These are phyloP conservation scores for Trametes gibbosa DNA, from an alignment of 768 basidiomycete species.

Conservation along the genomic window DNA sequence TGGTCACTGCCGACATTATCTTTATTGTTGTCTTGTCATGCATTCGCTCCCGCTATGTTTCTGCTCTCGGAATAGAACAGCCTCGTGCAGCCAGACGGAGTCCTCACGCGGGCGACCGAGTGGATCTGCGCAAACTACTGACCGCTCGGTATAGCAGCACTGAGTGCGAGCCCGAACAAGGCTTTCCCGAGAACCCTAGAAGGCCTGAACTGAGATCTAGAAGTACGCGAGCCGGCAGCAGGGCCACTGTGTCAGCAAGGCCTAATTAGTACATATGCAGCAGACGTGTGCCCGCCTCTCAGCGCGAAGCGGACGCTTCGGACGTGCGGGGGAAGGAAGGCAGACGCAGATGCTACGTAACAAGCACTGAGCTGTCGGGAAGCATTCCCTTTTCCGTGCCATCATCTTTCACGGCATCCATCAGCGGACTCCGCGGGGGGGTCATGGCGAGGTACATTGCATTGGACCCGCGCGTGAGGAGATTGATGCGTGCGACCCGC, in stretches of 20 bases:
- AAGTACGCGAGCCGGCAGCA: not conserved
- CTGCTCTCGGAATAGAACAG: not conserved
- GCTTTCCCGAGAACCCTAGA: not conserved
- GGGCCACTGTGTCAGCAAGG: not conserved
- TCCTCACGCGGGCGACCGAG: not conserved
- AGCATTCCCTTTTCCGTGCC: constrained; percentile 9
- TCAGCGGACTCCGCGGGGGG: constrained; percentile 21
- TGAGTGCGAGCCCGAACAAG: not conserved
- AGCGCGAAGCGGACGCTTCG: not conserved
- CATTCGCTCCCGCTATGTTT: not conserved
- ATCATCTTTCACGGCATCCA: constrained; percentile 8
- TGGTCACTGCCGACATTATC: not conserved
- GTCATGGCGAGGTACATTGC: constrained; percentile 29
- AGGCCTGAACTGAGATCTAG: not conserved
- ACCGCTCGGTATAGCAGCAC: not conserved
- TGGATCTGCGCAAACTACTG: not conserved
- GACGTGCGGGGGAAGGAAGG: not conserved
- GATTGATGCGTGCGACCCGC: constrained; percentile 25
- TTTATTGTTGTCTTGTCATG: not conserved
- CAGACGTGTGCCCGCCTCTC: not conserved
- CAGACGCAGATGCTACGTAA: constrained; percentile 1
- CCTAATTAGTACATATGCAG: not conserved
- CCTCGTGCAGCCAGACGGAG: not conserved
- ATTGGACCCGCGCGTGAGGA: constrained; percentile 29
- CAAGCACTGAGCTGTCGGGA: constrained; percentile 4